Conservation (phyloP, 352 stramenopile genomes). For the Globisporangium cederbergense region DNA sequence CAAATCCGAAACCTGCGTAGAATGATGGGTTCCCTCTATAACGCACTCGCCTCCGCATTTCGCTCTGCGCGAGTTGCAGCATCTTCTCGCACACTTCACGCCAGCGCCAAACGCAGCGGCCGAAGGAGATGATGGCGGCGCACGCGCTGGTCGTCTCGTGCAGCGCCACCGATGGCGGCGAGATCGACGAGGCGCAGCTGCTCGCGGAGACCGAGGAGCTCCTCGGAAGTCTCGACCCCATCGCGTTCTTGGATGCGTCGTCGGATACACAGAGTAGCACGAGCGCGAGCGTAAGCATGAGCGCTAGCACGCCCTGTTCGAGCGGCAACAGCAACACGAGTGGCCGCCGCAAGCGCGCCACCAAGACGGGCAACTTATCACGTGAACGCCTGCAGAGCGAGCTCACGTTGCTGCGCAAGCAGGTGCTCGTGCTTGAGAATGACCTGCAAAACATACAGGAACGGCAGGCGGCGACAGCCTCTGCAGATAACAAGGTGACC, state of each 20-base stretch:
- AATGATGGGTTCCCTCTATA: no score
- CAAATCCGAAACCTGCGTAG: no score
- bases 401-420: conserved; percentile 20
- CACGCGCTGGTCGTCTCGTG: neutral
- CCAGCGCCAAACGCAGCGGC: no score
- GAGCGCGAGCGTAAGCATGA: neutral
- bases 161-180: neutral
- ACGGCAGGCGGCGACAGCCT: neutral
- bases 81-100: no score
- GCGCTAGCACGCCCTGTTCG: neutral
- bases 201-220: conserved; percentile 5
- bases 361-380: conserved; percentile 15
- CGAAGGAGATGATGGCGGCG: no score
- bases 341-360: neutral
- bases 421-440: conserved; percentile 20
- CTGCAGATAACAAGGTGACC: neutral
- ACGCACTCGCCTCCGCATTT: no score
- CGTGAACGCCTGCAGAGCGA: conserved; percentile 26
- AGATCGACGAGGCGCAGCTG: conserved; percentile 4
- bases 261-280: neutral
- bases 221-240: neutral
- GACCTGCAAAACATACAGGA: conserved; percentile 13
- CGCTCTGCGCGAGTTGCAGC: no score
- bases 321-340: neutral
- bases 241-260: neutral